Evolutionary conservation across 2,329 filamentous ascomycete genomes (phyloP), one percentile per base, ranked within the genome.

Genomic region (Aureobasidium sp.): DNA sequence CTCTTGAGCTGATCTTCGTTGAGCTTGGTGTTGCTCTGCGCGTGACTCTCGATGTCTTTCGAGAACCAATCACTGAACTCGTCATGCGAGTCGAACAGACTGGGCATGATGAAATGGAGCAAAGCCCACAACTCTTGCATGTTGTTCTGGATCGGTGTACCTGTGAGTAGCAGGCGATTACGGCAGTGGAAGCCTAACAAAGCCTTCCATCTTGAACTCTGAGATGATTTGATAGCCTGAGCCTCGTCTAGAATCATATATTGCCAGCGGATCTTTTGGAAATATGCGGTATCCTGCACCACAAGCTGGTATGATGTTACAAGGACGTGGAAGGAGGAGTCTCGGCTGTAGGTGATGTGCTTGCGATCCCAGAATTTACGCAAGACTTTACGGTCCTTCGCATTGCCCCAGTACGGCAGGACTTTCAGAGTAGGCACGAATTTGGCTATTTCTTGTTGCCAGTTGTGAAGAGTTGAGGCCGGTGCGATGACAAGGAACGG

Each of bases 211-310:
- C 93, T 83, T 14, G 90, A 95, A 74, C 90, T 96, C 64, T 88
- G 83, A 0, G 93, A 96, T 57, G 90, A 96, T 76, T 98, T 98
- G 81, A 98, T 97, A 60, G 93, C 93, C 68, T 98, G 93, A 1
- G 93, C 93, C 71, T 98, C 93, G 63, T 98, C 93, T 35, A 98
- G 80, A 69, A 98, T 96, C 93, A 98, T 98, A 75, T 98, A 97
- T 72, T 97, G 93, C 93, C 93, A 98, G 63, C 87, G 87, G 79
- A 98, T 93, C 76, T 97, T 97, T 71, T 96, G 91, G 74, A 98
- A 97, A 70, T 98, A 98, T 56, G 90, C 85, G 1, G 94, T 88
- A 67, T 98, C 93, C 22, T 90, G 88, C 17, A 98, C 93, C 22
- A 98, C 93, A 32, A 98, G 78, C 70, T 98, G 93, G 68, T 98